These are phyloP conservation scores for Phytophthora hybrid DNA, from an alignment of 352 stramenopile genomes.

Conservation along the genomic window DNA sequence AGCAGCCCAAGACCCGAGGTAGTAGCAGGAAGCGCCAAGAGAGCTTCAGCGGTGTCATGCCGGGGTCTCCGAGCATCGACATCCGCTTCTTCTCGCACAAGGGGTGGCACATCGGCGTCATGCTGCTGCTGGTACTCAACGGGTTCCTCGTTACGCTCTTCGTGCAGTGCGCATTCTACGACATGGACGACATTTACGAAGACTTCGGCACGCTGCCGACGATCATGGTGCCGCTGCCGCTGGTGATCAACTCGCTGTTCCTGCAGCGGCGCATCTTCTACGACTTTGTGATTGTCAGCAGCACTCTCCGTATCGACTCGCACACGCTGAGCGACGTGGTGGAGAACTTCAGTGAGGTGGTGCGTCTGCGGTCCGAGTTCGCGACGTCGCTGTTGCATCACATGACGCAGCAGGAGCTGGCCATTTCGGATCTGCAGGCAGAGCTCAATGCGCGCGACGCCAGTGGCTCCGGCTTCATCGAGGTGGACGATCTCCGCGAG, in stretches of 20 bases:
- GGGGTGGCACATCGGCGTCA: conserved; percentile 66
- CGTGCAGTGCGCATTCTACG: conserved; percentile 64
- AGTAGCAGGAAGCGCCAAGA: conserved; percentile 4
- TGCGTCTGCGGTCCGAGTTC: conserved; percentile 61
- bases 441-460: conserved; percentile 43
- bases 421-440: conserved; percentile 43
- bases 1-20: neutral
- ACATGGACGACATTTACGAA: conserved; percentile 41
- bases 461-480: conserved; percentile 37
- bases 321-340: conserved; percentile 62
- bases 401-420: conserved; percentile 29
- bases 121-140: conserved; percentile 70
- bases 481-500: conserved; percentile 52
- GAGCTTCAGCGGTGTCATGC: conserved; percentile 20
- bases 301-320: conserved; percentile 59
- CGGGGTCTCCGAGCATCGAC: conserved; percentile 22
- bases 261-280: conserved; percentile 67
- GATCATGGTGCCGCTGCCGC: conserved; percentile 48
- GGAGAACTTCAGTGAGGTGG: conserved; percentile 65
- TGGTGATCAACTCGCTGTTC: conserved; percentile 58
- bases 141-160: conserved; percentile 69
- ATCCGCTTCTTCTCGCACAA: conserved; percentile 70
- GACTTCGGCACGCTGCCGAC: conserved; percentile 43
- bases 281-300: conserved; percentile 66
- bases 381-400: conserved; percentile 37